Percentiles rank a stretch among this genome's conserved stretches.
Conservation (phyloP, 257 asterid genomes). For the Solanum verrucosum region DNA sequence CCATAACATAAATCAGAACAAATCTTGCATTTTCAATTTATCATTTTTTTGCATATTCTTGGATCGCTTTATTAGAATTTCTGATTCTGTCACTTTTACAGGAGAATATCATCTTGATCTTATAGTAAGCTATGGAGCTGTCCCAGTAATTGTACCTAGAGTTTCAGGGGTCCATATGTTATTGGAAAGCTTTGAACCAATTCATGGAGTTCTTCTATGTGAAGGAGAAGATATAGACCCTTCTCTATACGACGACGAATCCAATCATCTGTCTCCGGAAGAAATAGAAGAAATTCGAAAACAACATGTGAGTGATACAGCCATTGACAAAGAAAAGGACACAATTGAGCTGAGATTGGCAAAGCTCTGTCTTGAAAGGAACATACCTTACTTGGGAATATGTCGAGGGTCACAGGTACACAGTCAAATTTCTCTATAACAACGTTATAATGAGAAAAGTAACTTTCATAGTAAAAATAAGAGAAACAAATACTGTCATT, state of each 20-base stretch:
- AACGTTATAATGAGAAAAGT: neutral
- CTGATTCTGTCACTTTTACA: neutral
- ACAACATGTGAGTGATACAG: slow-evolving; percentile 60
- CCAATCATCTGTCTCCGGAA: slow-evolving; percentile 22
- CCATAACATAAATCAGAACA: neutral
- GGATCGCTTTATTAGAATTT: neutral
- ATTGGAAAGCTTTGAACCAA: slow-evolving; percentile 26
- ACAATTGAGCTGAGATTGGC: slow-evolving; percentile 64
- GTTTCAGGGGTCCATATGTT: slow-evolving; percentile 25
- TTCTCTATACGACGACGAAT: slow-evolving; percentile 9
- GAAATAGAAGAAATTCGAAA: slow-evolving; percentile 61
- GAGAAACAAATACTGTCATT: neutral
- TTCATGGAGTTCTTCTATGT: slow-evolving; percentile 31
- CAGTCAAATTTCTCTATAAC: neutral
- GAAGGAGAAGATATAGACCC: slow-evolving; percentile 37
- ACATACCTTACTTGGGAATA: slow-evolving; percentile 77
- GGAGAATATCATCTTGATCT: slow-evolving; percentile 36
- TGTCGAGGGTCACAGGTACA: slow-evolving; percentile 69
- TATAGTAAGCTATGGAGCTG: slow-evolving; percentile 29
- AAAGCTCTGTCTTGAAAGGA: slow-evolving; percentile 68
- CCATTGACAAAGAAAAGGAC: slow-evolving; percentile 68
- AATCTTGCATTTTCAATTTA: neutral
- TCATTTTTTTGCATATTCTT: neutral
- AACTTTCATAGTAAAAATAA: neutral
- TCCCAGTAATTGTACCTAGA: slow-evolving; percentile 24